Evolutionary conservation across 768 basidiomycete species (phyloP).

Genomic region (Phlegmacium glaucopus): DNA sequence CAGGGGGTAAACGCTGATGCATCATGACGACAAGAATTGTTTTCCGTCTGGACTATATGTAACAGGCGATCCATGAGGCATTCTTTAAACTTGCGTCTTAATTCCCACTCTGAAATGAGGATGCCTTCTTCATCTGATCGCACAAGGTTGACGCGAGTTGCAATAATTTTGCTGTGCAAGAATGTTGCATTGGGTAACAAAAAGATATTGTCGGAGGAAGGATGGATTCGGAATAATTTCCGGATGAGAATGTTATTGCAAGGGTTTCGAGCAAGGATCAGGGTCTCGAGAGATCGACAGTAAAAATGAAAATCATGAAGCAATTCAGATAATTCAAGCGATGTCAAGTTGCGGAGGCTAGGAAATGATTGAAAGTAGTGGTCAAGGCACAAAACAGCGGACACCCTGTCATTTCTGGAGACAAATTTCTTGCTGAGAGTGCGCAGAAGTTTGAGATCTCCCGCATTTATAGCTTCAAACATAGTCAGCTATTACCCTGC

Average conservation of each 20-base stretch:
- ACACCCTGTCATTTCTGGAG: conserved; percentile 13
- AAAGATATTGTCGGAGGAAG: conserved; percentile 27
- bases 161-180: conserved; percentile 16
- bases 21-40: conserved; percentile 7
- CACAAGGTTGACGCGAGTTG: neutral
- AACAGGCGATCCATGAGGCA: conserved; percentile 9
- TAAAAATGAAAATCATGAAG: conserved; percentile 35
- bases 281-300: conserved; percentile 23
- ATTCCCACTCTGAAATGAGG: conserved; percentile 10
- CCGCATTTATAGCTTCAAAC: conserved; percentile 14
- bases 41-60: conserved; percentile 7
- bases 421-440: conserved; percentile 29
- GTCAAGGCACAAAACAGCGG: conserved; percentile 42
- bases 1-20: conserved; percentile 16
- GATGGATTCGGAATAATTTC: conserved; percentile 32
- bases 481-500: conserved; percentile 15
- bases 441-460: conserved; percentile 24
- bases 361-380: conserved; percentile 32
- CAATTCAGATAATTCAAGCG: conserved; percentile 24
- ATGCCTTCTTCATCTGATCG: conserved; percentile 10
- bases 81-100: conserved; percentile 8
- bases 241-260: conserved; percentile 18
- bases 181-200: conserved; percentile 27
- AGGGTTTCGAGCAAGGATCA: conserved; percentile 24
- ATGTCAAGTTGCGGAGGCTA: conserved; percentile 18